phyloP scores from a whole-genome alignment of 1,284 basidiomycete species.

The Cerrena zonata region DNA sequence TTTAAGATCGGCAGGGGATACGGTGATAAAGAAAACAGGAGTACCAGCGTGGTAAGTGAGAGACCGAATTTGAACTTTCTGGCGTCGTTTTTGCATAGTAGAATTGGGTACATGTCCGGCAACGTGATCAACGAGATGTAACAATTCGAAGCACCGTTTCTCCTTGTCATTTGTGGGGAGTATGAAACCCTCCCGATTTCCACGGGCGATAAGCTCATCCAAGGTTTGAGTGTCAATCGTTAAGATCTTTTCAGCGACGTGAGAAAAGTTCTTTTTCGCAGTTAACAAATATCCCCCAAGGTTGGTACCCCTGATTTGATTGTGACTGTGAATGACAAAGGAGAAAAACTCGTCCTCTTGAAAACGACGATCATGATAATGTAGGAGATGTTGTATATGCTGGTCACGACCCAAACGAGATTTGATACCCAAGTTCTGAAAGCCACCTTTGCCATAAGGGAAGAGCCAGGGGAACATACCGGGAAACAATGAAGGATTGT shows the following conservation, averaged over 20 bases:
- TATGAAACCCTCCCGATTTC: slow-evolving; percentile 20
- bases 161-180: slow-evolving; percentile 27
- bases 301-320: slow-evolving; percentile 21
- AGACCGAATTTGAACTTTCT: slow-evolving; percentile 33
- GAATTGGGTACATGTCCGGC: slow-evolving; percentile 29
- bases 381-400: slow-evolving; percentile 24
- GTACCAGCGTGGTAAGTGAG: slow-evolving; percentile 28
- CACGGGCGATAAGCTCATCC: slow-evolving; percentile 15
- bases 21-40: slow-evolving; percentile 30
- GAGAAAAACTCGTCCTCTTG: slow-evolving; percentile 32
- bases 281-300: slow-evolving; percentile 26
- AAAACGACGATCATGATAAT: slow-evolving; percentile 37
- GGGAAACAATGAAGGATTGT: slow-evolving; percentile 24
- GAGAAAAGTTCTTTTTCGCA: slow-evolving; percentile 20
- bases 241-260: slow-evolving; percentile 23
- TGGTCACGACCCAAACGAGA: neutral
- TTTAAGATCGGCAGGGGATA: neutral
- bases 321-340: slow-evolving; percentile 21
- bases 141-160: slow-evolving; percentile 29
- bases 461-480: slow-evolving; percentile 28
- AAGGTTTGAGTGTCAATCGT: slow-evolving; percentile 23
- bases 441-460: slow-evolving; percentile 23
- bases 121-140: slow-evolving; percentile 31
- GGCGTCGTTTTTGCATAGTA: slow-evolving; percentile 23
- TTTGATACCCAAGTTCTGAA: slow-evolving; percentile 11